Conservation (phyloP, 1,284 basidiomycete species). For the Anthracocystis walkeri region DNA sequence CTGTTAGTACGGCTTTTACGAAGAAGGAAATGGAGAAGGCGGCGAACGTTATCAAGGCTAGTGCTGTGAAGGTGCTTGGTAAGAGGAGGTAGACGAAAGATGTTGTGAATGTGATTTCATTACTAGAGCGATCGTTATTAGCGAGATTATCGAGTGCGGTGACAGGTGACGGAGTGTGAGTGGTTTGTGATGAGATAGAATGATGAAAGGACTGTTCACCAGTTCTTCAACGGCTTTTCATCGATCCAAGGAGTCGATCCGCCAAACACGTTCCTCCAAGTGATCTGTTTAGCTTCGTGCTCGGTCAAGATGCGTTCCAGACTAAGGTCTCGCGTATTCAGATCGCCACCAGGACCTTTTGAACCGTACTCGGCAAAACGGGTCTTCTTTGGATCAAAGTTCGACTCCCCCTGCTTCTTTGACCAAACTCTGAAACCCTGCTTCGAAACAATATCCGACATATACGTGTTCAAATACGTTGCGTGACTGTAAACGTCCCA, state of each 20-base stretch:
- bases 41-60: slow-evolving; percentile 79
- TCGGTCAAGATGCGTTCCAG: slow-evolving; percentile 18
- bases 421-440: slow-evolving; percentile 34
- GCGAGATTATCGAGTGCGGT: neutral
- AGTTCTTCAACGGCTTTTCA: slow-evolving; percentile 4
- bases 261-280: slow-evolving; percentile 24
- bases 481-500: slow-evolving; percentile 30
- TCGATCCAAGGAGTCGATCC: slow-evolving; percentile 34
- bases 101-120: neutral
- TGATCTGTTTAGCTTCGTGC: slow-evolving; percentile 25
- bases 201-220: neutral
- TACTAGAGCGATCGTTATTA: neutral
- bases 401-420: neutral
- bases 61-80: slow-evolving; percentile 77
- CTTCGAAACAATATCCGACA: slow-evolving; percentile 25
- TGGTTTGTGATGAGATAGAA: neutral
- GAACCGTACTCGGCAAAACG: slow-evolving; percentile 33
- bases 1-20: slow-evolving; percentile 80
- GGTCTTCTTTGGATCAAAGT: slow-evolving; percentile 23
- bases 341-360: slow-evolving; percentile 18
- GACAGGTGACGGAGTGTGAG: neutral
- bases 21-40: slow-evolving; percentile 94
- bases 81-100: slow-evolving; percentile 41
- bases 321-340: neutral
- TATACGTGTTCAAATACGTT: slow-evolving; percentile 31